Percentiles rank a stretch among this genome's conserved stretches.
phyloP scores from a whole-genome alignment of 2,329 filamentous ascomycete genomes.

The Harringtonia aguacate region DNA sequence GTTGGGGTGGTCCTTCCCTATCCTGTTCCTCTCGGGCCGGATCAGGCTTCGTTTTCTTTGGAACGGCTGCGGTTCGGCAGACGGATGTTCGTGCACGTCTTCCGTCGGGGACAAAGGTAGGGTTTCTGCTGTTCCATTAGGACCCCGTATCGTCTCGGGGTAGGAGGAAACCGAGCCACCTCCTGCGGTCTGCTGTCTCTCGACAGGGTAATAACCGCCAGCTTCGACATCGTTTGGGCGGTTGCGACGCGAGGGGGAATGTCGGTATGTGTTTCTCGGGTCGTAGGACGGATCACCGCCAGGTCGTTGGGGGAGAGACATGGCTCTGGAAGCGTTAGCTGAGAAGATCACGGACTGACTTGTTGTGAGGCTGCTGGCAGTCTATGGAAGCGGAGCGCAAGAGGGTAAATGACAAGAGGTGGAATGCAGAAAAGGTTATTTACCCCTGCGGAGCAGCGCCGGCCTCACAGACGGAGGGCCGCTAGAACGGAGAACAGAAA shows the following conservation, averaged over 20 bases:
- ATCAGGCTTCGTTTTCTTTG: conserved; percentile 79
- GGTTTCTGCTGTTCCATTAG: conserved; percentile 45
- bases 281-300: conserved; percentile 51
- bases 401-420: no score
- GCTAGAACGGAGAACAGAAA: no score
- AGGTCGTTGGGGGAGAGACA: conserved; percentile 56
- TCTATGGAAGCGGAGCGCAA: no score
- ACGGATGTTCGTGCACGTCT: conserved; percentile 17
- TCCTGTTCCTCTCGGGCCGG: conserved; percentile 75
- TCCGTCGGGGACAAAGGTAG: conserved; percentile 41
- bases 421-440: no score
- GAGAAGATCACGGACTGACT: no score
- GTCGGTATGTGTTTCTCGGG: conserved; percentile 53
- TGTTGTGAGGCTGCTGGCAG: no score
- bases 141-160: conserved; percentile 43
- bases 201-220: conserved; percentile 37
- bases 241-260: conserved; percentile 55
- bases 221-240: conserved; percentile 62
- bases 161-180: conserved; percentile 42
- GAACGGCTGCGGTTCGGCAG: conserved; percentile 25
- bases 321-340: conserved; percentile 28
- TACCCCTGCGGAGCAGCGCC: no score
- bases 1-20: conserved; percentile 81
- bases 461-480: no score
- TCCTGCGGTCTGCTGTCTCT: conserved; percentile 38